Conservation (phyloP, 2,329 filamentous ascomycete species). For the Clonostachys byssicola region DNA sequence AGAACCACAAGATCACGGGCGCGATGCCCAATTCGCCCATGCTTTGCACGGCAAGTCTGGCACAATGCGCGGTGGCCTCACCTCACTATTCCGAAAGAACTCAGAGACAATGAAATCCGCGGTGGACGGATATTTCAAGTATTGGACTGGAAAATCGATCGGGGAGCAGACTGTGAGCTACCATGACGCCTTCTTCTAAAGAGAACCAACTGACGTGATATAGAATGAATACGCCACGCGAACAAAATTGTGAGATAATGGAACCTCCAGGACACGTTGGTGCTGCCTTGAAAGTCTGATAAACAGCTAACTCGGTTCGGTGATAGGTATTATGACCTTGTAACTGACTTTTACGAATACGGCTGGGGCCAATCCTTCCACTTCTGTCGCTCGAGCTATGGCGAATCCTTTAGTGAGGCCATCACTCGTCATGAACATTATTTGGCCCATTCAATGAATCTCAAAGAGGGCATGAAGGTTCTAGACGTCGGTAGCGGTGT, state of each 20-base stretch:
- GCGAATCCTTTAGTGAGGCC: conserved; percentile 84
- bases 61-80: conserved; percentile 65
- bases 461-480: conserved; percentile 83
- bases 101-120: conserved; percentile 70
- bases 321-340: conserved; percentile 86
- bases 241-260: conserved; percentile 71
- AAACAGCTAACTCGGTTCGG: conserved; percentile 8
- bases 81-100: conserved; percentile 85
- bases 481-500: conserved; percentile 97
- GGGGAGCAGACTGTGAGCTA: conserved; percentile 78
- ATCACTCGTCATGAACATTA: conserved; percentile 98
- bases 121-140: conserved; percentile 91
- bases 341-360: conserved; percentile 95
- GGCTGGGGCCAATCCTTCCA: conserved; percentile 97
- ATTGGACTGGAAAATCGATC: conserved; percentile 82
- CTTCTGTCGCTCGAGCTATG: conserved; percentile 88
- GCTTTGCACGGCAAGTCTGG: conserved; percentile 75
- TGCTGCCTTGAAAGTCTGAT: background rate
- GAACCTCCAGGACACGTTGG: background rate
- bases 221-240: conserved; percentile 85
- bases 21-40: conserved; percentile 89
- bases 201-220: background rate
- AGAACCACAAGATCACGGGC: conserved; percentile 76
- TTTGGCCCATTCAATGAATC: conserved; percentile 82
- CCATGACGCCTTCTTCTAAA: conserved; percentile 37